phyloP scores from a whole-genome alignment of 2,329 filamentous ascomycete genomes.

The Arthrobotrys musiformis region DNA sequence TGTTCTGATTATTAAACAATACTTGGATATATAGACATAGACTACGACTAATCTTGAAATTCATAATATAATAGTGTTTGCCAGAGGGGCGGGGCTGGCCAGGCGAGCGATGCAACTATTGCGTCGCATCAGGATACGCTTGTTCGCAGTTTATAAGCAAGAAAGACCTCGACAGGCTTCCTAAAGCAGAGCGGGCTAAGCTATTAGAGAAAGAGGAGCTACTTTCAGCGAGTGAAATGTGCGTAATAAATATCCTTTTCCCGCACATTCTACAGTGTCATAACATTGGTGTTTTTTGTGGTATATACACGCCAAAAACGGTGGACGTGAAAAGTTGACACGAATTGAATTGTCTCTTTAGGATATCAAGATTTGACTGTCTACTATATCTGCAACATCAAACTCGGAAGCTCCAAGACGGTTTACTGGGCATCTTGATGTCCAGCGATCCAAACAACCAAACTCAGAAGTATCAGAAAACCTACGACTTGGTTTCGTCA shows the following conservation, averaged over 20 bases:
- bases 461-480: too few species aligned
- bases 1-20: background rate
- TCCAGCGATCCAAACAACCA: too few species aligned
- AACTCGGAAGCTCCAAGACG: background rate
- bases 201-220: background rate
- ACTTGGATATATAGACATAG: background rate
- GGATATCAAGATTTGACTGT: background rate
- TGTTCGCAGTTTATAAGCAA: background rate
- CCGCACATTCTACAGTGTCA: too few species aligned
- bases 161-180: background rate
- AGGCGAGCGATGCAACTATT: background rate
- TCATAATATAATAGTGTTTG: background rate
- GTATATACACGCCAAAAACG: too few species aligned
- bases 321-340: background rate
- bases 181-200: background rate
- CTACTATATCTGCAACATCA: background rate
- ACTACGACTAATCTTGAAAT: background rate
- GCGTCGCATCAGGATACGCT: background rate
- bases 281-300: too few species aligned
- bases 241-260: too few species aligned
- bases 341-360: background rate
- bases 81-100: constrained; percentile 1
- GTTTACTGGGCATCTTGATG: background rate
- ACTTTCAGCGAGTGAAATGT: background rate
- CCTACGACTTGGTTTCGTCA: background rate